Conservation (phyloP, 306 rosid species). For the barrel medic (Medicago truncatula) region MtrunA17r5.0-ANR NC_053044.1:16555501-16556000, state of each 20-base stretch:
- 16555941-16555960: too few species aligned
- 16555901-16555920: too few species aligned
- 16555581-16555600: too few species aligned
- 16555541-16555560: too few species aligned
- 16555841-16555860: constrained; percentile 69
- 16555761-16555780: constrained; percentile 73
- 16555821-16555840: constrained; percentile 88
- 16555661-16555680: constrained; percentile 7
- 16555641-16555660: not conserved
- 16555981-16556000: too few species aligned
- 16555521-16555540: too few species aligned
- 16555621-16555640: not conserved
- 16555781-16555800: constrained; percentile 79
- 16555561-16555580: too few species aligned
- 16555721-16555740: constrained; percentile 96
- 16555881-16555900: constrained; percentile 48
- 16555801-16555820: constrained; percentile 71
- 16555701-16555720: constrained; percentile 93
- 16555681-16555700: constrained; percentile 44
- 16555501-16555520: too few species aligned
- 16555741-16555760: constrained; percentile 80
- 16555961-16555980: too few species aligned
- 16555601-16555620: too few species aligned
- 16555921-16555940: too few species aligned
- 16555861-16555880: constrained; percentile 93